Base-by-base conservation (phyloP, 192 early-diverging fungal species). In the Umbelopsis sp. region DNA sequence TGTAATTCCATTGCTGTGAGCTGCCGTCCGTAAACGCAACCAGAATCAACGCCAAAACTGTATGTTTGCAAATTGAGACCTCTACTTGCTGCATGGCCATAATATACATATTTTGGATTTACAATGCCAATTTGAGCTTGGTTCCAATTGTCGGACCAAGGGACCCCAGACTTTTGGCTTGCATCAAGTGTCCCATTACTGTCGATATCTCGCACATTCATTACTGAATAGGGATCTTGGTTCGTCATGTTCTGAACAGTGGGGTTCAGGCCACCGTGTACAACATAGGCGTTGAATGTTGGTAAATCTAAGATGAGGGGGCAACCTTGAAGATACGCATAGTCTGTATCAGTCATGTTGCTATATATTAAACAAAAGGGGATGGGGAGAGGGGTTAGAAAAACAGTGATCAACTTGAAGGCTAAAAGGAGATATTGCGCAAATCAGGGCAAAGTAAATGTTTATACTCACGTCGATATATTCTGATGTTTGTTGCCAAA, bases 1-100 rank as follows among this genome's bases (percentile, higher is more conserved):
- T 47, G 52, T 11, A 81, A 62, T 7, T 76, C 80, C 26, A 87
- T 78, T 3, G 89, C 91, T 1, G 90, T 90, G 66, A 93, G 69
- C 45, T 84, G 47, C 6, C 85, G 76, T 16, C 91, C 91, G 69
- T 90, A 84, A 8, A 91, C 90, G 68, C 92, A 93, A 10, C 89
- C 88, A 8, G 86, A 83, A 71, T 93, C 92, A 9, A 92, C 56
- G 12, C 92, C 92, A 74, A 86, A 83, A 3, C 88, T 83, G 52
- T 82, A 81, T 0, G 62, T 38, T 69, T 82, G 80, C 17, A 92
- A 56, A 53, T 88, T 82, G 29, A 93, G 73, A 9, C 78, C 81
- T 31, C 89, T 73, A 3, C 84, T 73, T 26, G 92, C 88, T 65
- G 88, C 90, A 76, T 93, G 92, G 0, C 92, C 92, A 76, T 91